phyloP scores from a whole-genome alignment of 2,329 filamentous ascomycete species.

The Colletotrichum tropicicola region DNA sequence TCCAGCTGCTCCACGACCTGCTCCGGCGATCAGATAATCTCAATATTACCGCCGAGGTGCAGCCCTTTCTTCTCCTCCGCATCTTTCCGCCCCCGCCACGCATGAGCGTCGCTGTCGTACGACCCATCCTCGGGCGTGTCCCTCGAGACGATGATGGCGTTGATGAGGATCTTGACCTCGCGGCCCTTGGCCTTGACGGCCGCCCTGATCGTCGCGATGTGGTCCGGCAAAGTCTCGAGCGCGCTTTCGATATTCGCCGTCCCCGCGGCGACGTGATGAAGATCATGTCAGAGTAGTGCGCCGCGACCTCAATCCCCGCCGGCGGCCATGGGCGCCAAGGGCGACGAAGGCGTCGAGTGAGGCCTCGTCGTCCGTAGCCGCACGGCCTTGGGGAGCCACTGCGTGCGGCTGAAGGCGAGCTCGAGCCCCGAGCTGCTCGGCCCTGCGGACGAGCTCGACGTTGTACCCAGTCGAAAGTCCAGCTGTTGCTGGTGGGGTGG shows the following conservation, averaged over 20 bases:
- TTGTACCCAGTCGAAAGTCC: conserved; percentile 9
- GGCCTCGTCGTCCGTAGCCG: conserved; percentile 9
- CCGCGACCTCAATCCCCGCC: too few species aligned
- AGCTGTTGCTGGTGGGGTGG: not conserved
- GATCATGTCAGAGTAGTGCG: too few species aligned
- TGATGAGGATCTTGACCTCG: conserved; percentile 5
- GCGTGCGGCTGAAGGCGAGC: conserved; percentile 5
- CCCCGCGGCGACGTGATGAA: too few species aligned
- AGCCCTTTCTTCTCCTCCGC: not conserved
- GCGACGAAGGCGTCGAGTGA: conserved; percentile 5
- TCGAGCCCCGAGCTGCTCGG: conserved; percentile 2
- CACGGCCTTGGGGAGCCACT: conserved; percentile 12
- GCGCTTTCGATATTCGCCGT: conserved; percentile 7
- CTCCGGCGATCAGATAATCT: not conserved
- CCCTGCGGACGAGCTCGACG: not conserved
- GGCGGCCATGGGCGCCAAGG: too few species aligned
- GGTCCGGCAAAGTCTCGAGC: conserved; percentile 2
- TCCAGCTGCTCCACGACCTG: not conserved
- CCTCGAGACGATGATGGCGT: not conserved
- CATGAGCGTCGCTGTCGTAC: conserved; percentile 1
- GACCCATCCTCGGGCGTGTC: not conserved
- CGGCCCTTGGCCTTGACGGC: not conserved
- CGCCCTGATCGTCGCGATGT: conserved; percentile 1
- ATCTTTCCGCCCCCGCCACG: not conserved
- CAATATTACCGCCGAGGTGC: not conserved